A percentile compares a stretch with the other conserved stretches of the same genome.
phyloP scores from a whole-genome alignment of 768 basidiomycete genomes.

The Mycena leptocephala region DNA sequence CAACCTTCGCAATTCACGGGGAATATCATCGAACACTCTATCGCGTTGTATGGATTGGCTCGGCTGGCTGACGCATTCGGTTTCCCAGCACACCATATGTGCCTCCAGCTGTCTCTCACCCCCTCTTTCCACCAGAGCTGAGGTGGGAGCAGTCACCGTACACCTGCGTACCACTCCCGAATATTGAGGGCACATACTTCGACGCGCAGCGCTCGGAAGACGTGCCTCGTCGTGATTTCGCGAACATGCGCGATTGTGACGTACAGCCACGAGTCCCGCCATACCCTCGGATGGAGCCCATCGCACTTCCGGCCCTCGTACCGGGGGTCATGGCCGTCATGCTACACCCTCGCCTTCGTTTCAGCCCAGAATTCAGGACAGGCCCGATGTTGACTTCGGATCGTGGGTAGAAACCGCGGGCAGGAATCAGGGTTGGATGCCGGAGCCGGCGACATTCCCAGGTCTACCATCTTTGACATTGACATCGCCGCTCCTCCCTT shows the following conservation, averaged over 20 bases:
- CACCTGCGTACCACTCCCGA: neutral
- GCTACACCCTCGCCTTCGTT: conserved; percentile 1
- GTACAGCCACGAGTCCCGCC: conserved; percentile 14
- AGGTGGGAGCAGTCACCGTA: neutral
- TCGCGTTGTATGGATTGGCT: neutral
- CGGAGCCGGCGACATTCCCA: conserved; percentile 20
- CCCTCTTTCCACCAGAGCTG: neutral
- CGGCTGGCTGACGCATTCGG: too few relatives aligned
- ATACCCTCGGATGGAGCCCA: neutral
- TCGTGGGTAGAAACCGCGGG: neutral
- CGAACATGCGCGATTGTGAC: neutral
- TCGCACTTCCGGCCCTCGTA: conserved; percentile 15
- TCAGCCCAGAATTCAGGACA: neutral
- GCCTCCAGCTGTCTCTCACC: neutral
- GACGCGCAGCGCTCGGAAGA: neutral
- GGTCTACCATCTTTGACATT: conserved; percentile 32
- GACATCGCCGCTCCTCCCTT: conserved; percentile 8
- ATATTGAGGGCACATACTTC: neutral
- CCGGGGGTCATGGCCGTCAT: neutral
- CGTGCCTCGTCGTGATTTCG: neutral
- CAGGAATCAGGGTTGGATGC: neutral
- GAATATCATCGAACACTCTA: neutral
- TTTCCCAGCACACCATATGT: neutral
- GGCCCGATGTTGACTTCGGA: neutral
- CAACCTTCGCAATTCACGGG: neutral